A percentile compares a stretch with the other conserved stretches of the same genome.
Conservation (phyloP, 1,139 yeast genomes). For the Blastobotrys apis region DNA sequence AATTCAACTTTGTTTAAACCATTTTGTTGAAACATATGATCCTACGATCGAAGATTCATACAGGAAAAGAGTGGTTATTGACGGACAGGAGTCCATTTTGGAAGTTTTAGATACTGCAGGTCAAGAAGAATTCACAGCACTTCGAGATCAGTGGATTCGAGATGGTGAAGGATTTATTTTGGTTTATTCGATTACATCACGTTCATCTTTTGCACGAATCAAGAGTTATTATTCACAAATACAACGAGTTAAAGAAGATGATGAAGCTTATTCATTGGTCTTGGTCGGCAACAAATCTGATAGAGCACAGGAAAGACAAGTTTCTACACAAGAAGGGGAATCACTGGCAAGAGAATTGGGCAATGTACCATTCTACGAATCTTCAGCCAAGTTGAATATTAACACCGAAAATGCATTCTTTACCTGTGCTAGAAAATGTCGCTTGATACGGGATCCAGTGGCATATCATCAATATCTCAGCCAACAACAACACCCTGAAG, state of each 20-base stretch:
- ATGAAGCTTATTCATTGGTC: conserved; percentile 37
- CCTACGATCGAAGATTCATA: conserved; percentile 98
- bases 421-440: conserved; percentile 84
- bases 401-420: conserved; percentile 89
- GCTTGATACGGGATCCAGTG: conserved; percentile 27
- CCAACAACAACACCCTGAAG: conserved; percentile 13
- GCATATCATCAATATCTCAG: conserved; percentile 16
- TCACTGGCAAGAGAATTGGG: conserved; percentile 64
- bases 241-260: conserved; percentile 77
- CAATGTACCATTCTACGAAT: conserved; percentile 82
- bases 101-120: conserved; percentile 98
- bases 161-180: conserved; percentile 89
- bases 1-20: conserved; percentile 58
- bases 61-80: conserved; percentile 85
- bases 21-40: conserved; percentile 93
- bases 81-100: conserved; percentile 84
- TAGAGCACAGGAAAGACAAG: conserved; percentile 69
- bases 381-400: conserved; percentile 86
- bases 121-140: conserved; percentile 93
- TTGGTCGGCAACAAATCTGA: conserved; percentile 49
- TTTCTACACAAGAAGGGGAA: conserved; percentile 75
- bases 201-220: conserved; percentile 76
- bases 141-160: conserved; percentile 90
- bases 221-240: conserved; percentile 84
- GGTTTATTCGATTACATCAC: conserved; percentile 87